These are phyloP conservation scores for Aegilops umbellulata DNA, from an alignment of 176 grass and related monocot species.

Conservation along the genomic window DNA sequence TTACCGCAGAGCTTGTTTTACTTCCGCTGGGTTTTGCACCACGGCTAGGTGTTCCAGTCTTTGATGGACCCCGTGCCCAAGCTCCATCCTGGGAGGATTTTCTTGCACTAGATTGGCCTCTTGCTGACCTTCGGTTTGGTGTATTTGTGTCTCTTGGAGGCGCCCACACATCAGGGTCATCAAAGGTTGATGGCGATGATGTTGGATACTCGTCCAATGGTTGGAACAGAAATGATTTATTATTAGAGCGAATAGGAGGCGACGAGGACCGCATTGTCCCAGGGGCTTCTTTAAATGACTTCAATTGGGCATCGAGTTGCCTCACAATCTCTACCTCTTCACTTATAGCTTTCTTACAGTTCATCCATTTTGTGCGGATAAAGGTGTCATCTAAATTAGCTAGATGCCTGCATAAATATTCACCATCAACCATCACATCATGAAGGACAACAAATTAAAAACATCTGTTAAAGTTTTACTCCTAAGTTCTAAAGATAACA, in stretches of 20 bases:
- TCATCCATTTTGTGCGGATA: slow-evolving; percentile 72
- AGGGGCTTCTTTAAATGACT: slow-evolving; percentile 70
- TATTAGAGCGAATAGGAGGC: slow-evolving; percentile 79
- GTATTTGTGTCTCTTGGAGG: slow-evolving; percentile 63
- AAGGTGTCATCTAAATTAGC: slow-evolving; percentile 74
- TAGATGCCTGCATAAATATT: slow-evolving; percentile 59
- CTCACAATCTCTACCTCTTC: slow-evolving; percentile 88
- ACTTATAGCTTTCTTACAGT: slow-evolving; percentile 82
- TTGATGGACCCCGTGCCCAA: slow-evolving; percentile 75
- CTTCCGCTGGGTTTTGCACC: slow-evolving; percentile 56
- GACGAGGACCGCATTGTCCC: slow-evolving; percentile 69
- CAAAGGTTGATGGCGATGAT: slow-evolving; percentile 62
- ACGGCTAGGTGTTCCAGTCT: slow-evolving; percentile 58
- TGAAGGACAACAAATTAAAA: slow-evolving; percentile 4
- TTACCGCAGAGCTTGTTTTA: slow-evolving; percentile 46
- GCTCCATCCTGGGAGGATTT: slow-evolving; percentile 78
- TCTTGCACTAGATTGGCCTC: slow-evolving; percentile 53
- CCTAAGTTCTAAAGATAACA: neutral
- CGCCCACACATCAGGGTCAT: slow-evolving; percentile 90
- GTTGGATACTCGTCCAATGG: slow-evolving; percentile 88
- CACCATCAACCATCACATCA: slow-evolving; percentile 18
- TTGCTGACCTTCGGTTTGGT: slow-evolving; percentile 58
- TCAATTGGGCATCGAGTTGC: slow-evolving; percentile 74
- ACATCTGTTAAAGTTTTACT: neutral
- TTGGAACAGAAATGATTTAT: slow-evolving; percentile 90